Conservation (phyloP, 768 basidiomycete species). For the Collybiopsis confluens region DNA sequence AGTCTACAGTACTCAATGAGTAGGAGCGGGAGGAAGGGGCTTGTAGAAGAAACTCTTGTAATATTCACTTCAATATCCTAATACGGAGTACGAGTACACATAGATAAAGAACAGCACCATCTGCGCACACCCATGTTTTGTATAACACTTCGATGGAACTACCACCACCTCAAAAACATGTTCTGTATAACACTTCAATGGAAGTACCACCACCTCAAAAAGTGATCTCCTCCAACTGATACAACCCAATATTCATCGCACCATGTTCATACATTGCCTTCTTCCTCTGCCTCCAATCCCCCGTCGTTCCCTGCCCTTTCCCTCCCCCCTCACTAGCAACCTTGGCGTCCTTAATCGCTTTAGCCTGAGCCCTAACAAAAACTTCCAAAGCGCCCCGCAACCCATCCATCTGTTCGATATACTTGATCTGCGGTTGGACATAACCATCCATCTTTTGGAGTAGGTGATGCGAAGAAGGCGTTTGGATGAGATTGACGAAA, state of each 20-base stretch:
- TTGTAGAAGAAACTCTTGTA: background rate
- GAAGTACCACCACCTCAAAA: no score
- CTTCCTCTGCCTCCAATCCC: slow-evolving; percentile 50
- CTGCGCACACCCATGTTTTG: background rate
- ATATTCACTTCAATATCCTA: no score
- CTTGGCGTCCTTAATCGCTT: slow-evolving; percentile 36
- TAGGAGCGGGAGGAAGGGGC: no score
- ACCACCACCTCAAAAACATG: no score
- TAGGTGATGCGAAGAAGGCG: slow-evolving; percentile 52
- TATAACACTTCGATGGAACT: no score
- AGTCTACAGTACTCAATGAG: no score
- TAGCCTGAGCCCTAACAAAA: slow-evolving; percentile 53
- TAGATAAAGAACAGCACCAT: background rate
- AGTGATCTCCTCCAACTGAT: slow-evolving; percentile 69
- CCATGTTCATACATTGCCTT: slow-evolving; percentile 51
- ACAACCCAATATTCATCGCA: slow-evolving; percentile 54
- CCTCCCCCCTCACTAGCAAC: slow-evolving; percentile 3
- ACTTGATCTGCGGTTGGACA: slow-evolving; percentile 51
- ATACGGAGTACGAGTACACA: background rate
- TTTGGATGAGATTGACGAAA: slow-evolving; percentile 63
- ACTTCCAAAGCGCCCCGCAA: slow-evolving; percentile 61
- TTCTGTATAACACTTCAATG: no score
- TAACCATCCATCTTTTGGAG: slow-evolving; percentile 46
- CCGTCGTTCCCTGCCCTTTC: slow-evolving; percentile 20
- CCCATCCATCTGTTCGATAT: slow-evolving; percentile 45